A percentile compares a stretch with the other conserved stretches of the same genome.
These are phyloP conservation scores for Sordariomycetes sp. DNA, from an alignment of 2,329 filamentous ascomycete genomes.

Conservation along the genomic window DNA sequence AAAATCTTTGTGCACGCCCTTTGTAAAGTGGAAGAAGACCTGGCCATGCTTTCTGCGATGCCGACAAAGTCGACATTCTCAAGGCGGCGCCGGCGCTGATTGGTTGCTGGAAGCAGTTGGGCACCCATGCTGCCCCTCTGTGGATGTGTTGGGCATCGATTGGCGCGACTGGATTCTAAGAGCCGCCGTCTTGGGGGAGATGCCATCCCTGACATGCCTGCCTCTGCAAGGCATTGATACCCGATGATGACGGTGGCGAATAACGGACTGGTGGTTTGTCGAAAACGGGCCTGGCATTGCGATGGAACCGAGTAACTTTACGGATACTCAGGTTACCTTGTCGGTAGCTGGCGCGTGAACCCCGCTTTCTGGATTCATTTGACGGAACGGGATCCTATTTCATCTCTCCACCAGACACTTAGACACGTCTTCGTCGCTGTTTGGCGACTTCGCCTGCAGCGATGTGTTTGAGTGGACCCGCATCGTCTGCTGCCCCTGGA, in stretches of 20 bases:
- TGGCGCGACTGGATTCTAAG: constrained; percentile 2
- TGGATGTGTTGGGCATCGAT: constrained; percentile 6
- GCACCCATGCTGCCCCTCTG: constrained; percentile 1
- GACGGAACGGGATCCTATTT: neutral
- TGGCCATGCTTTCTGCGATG: constrained; percentile 7
- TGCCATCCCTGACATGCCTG: neutral
- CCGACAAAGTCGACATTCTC: neutral
- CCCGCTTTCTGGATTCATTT: neutral
- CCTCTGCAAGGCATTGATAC: constrained; percentile 4
- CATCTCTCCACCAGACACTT: neutral
- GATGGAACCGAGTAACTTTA: neutral
- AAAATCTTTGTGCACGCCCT: neutral
- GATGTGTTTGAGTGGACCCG: neutral
- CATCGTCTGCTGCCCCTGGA: neutral
- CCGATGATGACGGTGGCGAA: constrained; percentile 2
- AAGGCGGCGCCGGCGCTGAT: neutral
- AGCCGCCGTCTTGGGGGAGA: neutral
- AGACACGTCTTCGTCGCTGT: constrained; percentile 1
- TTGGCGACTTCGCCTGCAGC: neutral
- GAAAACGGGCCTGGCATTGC: neutral
- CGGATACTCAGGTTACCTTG: neutral
- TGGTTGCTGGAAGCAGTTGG: neutral
- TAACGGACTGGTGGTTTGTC: neutral
- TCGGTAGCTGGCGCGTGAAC: neutral
- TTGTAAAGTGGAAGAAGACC: neutral